These are phyloP conservation scores for Vitis hybrid DNA, from an alignment of 177 flowering plant genomes.

Conservation along the genomic window DNA sequence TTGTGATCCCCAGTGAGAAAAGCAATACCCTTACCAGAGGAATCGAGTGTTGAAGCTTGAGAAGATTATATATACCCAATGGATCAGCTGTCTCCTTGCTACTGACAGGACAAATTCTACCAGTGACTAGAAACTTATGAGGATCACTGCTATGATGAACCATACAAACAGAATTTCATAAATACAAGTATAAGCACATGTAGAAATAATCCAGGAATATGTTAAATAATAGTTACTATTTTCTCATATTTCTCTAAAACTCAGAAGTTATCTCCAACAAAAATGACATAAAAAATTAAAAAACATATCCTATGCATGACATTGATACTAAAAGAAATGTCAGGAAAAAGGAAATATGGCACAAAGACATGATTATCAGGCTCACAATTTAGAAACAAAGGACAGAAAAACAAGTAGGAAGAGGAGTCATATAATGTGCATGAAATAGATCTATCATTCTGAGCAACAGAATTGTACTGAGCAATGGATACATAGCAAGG, in stretches of 20 bases:
- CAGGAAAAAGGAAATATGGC: too few relatives aligned
- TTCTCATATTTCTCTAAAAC: too few relatives aligned
- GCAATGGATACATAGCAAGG: too few relatives aligned
- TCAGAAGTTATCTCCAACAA: too few relatives aligned
- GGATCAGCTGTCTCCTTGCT: conserved; percentile 19
- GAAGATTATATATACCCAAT: conserved; percentile 16
- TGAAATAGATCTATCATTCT: neutral
- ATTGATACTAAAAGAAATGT: too few relatives aligned
- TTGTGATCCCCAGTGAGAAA: neutral
- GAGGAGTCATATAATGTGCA: neutral
- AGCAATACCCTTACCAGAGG: conserved; percentile 29
- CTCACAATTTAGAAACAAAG: too few relatives aligned
- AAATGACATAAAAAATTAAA: too few relatives aligned
- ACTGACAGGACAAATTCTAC: conserved; percentile 9
- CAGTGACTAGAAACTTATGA: conserved; percentile 28
- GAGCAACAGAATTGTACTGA: too few relatives aligned
- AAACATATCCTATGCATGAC: too few relatives aligned
- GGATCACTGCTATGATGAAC: conserved; percentile 34
- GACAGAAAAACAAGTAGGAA: too few relatives aligned
- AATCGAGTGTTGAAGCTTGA: conserved; percentile 31
- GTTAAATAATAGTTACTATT: neutral
- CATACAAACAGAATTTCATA: neutral
- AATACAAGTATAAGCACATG: neutral
- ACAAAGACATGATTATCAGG: too few relatives aligned
- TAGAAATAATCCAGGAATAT: neutral